Percentiles rank a stretch among this genome's conserved stretches.
Conservation (phyloP, 345 rosid species). For the Eucalyptus regnans region DNA sequence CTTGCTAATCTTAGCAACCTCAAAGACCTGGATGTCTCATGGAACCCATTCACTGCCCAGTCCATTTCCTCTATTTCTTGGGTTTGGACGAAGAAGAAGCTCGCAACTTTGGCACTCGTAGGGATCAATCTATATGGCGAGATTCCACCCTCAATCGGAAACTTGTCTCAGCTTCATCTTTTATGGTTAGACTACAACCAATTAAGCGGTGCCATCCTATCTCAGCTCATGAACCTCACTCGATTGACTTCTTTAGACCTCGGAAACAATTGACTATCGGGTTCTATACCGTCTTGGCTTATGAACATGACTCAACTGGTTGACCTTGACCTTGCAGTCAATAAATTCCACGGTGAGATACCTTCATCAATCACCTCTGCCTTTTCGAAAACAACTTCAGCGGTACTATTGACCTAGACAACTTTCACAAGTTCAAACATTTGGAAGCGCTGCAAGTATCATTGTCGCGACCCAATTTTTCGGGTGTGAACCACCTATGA, state of each 20-base stretch:
- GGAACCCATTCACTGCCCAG: not conserved
- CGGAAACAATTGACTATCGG: not conserved
- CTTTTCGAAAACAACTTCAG: not conserved
- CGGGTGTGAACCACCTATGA: too few species aligned
- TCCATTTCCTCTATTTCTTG: not conserved
- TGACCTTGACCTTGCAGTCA: not conserved
- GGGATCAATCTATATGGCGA: not conserved
- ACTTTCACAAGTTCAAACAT: not conserved
- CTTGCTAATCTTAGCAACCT: conserved; percentile 4
- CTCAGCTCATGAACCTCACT: not conserved
- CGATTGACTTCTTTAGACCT: not conserved
- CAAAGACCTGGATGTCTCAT: not conserved
- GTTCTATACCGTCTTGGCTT: not conserved
- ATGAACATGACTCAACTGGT: not conserved
- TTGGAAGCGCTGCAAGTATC: not conserved
- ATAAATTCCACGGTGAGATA: not conserved
- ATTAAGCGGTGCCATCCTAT: not conserved
- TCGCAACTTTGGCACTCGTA: fast-evolving
- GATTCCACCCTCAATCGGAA: not conserved
- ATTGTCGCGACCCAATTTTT: too few species aligned
- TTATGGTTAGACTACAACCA: not conserved
- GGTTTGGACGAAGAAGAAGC: not conserved
- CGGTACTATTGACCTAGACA: not conserved
- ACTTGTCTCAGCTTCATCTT: not conserved
- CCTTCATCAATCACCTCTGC: not conserved